A percentile compares a stretch with the other conserved stretches of the same genome.
Conservation (phyloP, 192 early-diverging fungal genomes). For the Entomortierella lignicola region DNA sequence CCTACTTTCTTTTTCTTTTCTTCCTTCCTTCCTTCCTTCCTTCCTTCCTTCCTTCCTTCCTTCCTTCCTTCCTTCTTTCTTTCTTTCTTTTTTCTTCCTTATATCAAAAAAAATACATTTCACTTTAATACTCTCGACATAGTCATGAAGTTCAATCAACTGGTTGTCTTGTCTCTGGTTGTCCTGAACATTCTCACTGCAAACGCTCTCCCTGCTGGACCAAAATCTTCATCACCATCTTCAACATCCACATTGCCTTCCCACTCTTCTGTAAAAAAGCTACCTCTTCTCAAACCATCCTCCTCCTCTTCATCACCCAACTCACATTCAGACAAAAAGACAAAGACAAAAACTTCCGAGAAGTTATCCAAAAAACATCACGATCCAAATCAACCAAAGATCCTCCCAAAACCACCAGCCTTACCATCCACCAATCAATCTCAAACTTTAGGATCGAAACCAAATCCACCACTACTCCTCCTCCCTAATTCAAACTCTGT, state of each 20-base stretch:
- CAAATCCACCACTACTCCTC: conserved; percentile 21
- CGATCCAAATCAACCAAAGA: not conserved
- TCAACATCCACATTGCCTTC: not conserved
- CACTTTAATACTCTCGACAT: not conserved
- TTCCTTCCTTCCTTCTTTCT: not conserved
- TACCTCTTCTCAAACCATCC: not conserved
- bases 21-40: too few relatives aligned
- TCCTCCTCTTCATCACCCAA: not conserved
- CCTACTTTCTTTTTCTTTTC: too few relatives aligned
- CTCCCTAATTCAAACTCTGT: conserved; percentile 28
- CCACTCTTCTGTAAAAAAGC: too few relatives aligned
- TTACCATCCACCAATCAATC: too few relatives aligned
- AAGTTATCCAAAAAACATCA: too few relatives aligned
- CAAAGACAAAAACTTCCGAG: not conserved
- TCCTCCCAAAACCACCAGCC: too few relatives aligned
- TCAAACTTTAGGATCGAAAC: not conserved
- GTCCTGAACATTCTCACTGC: conserved; percentile 18
- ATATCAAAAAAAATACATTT: not conserved
- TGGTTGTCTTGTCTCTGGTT: conserved; percentile 8
- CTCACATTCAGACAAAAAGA: not conserved
- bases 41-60: too few relatives aligned
- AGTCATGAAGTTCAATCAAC: conserved; percentile 11
- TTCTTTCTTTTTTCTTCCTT: not conserved
- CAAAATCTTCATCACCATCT: not conserved
- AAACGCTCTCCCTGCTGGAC: not conserved